Percentiles rank a stretch among this genome's conserved stretches.
These are phyloP conservation scores for Cadophora sp. DNA, from an alignment of 2,329 filamentous ascomycete genomes.

Conservation along the genomic window DNA sequence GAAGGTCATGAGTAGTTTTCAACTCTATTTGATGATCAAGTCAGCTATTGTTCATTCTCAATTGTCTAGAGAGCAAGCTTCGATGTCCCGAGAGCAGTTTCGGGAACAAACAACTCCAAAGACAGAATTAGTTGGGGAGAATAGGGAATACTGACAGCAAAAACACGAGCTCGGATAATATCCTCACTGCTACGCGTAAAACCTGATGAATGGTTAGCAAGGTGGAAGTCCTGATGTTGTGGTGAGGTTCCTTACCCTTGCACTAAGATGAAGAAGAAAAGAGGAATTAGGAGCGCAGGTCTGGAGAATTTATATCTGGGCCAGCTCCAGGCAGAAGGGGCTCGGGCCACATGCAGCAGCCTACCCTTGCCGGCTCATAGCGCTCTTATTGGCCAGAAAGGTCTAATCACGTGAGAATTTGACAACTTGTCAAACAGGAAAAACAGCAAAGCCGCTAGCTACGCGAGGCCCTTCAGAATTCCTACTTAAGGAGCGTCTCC, in stretches of 20 bases:
- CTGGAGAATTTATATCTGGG: neutral
- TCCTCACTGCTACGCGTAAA: constrained; percentile 86
- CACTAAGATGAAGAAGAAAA: neutral
- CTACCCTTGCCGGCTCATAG: neutral
- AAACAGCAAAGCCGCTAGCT: too few relatives aligned
- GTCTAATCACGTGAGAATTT: neutral
- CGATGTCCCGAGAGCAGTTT: too few relatives aligned
- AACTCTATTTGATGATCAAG: too few relatives aligned
- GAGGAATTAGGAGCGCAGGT: neutral
- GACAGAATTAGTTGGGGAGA: too few relatives aligned
- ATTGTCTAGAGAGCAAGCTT: too few relatives aligned
- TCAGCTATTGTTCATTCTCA: too few relatives aligned
- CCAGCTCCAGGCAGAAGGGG: too few relatives aligned
- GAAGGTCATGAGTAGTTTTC: constrained; percentile 45
- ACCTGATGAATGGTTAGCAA: constrained; percentile 51
- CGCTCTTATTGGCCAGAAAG: neutral
- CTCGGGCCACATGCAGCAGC: neutral
- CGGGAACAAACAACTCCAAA: too few relatives aligned
- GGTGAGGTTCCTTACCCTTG: neutral
- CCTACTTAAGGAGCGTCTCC: neutral
- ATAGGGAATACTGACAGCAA: too few relatives aligned
- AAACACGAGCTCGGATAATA: constrained; percentile 80
- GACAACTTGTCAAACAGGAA: neutral
- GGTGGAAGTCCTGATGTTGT: neutral
- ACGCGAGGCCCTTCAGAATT: neutral